phyloP scores from a whole-genome alignment of 257 asterid genomes.

The Ligustrum vulgare region DNA sequence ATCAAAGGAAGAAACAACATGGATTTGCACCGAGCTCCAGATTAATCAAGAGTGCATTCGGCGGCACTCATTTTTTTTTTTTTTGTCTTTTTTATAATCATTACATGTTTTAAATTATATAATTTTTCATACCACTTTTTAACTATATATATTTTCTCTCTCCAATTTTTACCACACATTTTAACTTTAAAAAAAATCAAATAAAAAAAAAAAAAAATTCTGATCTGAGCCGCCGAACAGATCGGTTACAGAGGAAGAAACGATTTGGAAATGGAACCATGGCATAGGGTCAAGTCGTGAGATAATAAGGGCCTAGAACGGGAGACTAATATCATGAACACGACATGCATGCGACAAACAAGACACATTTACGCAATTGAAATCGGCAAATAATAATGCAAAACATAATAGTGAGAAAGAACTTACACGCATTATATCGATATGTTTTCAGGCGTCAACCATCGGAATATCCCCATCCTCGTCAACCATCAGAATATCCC shows the following conservation, averaged over 20 bases:
- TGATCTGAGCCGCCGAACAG: too few species aligned
- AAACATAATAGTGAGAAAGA: conserved; percentile 16
- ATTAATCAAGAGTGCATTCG: too few species aligned
- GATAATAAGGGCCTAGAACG: not conserved
- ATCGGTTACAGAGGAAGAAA: not conserved
- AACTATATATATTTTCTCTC: too few species aligned
- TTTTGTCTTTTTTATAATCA: too few species aligned
- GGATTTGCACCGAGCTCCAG: not conserved
- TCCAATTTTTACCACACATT: too few species aligned
- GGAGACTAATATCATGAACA: not conserved
- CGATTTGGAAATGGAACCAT: not conserved
- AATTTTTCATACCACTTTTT: too few species aligned
- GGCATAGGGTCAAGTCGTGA: not conserved
- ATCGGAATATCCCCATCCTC: conserved; percentile 64
- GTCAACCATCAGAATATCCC: conserved; percentile 57
- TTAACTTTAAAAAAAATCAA: too few species aligned
- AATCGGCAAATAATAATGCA: not conserved
- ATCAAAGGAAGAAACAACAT: not conserved
- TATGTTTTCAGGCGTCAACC: conserved; percentile 41
- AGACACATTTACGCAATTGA: not conserved
- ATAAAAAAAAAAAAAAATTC: too few species aligned
- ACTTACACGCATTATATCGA: not conserved
- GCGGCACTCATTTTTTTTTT: too few species aligned
- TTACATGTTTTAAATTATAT: too few species aligned
- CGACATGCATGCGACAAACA: not conserved